Percentiles rank a stretch among this genome's conserved stretches.
These are phyloP conservation scores for Flaveria trinervia DNA, from an alignment of 129 eudicot genomes.

Conservation along the genomic window DNA sequence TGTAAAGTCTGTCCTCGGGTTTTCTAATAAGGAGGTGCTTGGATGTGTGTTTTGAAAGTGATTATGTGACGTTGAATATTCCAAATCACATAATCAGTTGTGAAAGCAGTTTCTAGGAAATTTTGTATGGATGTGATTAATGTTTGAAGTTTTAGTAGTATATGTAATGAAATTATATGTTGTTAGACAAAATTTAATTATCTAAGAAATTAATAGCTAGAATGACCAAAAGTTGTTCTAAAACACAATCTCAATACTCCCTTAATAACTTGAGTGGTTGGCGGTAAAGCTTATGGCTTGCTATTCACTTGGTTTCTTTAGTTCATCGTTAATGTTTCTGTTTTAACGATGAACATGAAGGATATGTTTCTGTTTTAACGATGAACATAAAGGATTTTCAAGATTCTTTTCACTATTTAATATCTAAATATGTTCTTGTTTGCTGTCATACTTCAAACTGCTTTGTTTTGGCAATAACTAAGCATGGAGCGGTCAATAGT, in stretches of 20 bases:
- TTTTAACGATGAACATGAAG: too few relatives aligned
- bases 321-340: background rate
- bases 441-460: background rate
- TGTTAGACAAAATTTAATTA: background rate
- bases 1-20: background rate
- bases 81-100: background rate
- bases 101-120: background rate
- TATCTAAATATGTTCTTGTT: background rate
- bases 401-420: too few relatives aligned
- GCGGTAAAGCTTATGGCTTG: background rate
- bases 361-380: background rate
- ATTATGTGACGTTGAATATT: background rate
- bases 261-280: background rate
- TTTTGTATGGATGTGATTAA: background rate
- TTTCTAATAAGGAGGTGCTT: background rate
- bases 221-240: background rate
- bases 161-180: too few relatives aligned
- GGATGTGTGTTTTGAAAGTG: background rate
- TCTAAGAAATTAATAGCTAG: background rate
- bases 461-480: background rate
- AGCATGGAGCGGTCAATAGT: background rate
- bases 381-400: background rate
- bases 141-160: background rate
- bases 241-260: too few relatives aligned
- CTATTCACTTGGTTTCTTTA: background rate